Evolutionary conservation across 495 filamentous ascomycete species (phyloP), one percentile per base, ranked within the genome.

Genomic region (Parmelia sp.): DNA sequence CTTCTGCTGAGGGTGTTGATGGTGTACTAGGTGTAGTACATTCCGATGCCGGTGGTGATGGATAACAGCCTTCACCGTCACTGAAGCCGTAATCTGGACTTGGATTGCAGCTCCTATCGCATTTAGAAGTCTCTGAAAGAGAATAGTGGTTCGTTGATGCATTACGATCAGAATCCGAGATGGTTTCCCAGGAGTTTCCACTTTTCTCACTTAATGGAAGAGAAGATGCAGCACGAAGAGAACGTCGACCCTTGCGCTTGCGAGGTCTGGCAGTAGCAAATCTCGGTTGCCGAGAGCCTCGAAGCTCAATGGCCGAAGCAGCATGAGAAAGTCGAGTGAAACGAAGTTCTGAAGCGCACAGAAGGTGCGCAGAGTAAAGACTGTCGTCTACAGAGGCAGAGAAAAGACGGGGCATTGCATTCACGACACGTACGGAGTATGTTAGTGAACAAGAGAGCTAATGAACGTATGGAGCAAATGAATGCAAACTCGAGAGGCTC

Each of bases 311-410:
- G 21, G 60, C 58, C 35, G 64, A 66, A 3, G 36, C 39, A 51
- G 64, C 29, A 62, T 58, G 58, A 29, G 64, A 66, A 3, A 57
- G 40, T 15, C 29, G 40, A 62, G 19, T 17, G 33, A 25, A 29
- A 42, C 1, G 47, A 39, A 27, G 15, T 58, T 44, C 27, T 25
- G 44, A 57, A 61, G n/a, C 21, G 17, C 25, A 23, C 11, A 42
- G 31, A 17, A 25, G 57, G 47, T 27, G 47, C 23, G 49, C 29
- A 39, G 51, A 45, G 51, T 35, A 63, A 57, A 42, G 39, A 57
- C 7, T 57, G 51, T 63, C 61, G 21, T 67, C 66, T 65, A 68
- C 49, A 56, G 62, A 65, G 55, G 25, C 39, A n/a, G 59, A 63
- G 3, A 65, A 31, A 40, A 61, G 10, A 55, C 36, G 59, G 45